Conservation (phyloP, 495 filamentous ascomycete genomes). For the Aspergillus panamensis region DNA sequence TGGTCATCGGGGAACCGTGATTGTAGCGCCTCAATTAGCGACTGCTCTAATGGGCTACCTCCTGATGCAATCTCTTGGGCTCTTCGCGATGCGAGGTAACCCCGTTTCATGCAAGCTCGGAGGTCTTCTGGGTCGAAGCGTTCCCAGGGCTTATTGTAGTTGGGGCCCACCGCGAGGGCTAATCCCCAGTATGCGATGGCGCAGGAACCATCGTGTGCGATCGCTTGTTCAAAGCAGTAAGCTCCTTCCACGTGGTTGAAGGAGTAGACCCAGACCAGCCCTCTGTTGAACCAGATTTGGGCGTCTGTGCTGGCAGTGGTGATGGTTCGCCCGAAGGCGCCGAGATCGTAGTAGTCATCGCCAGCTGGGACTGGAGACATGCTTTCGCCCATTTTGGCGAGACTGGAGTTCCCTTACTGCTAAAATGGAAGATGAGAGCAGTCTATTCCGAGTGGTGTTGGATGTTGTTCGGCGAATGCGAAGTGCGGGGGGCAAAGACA, state of each 20-base stretch:
- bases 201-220: slow-evolving; percentile 49
- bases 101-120: slow-evolving; percentile 35
- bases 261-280: slow-evolving; percentile 24
- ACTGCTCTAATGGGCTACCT: slow-evolving; percentile 46
- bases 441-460: no score
- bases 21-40: slow-evolving; percentile 53
- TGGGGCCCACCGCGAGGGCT: slow-evolving; percentile 61
- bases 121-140: slow-evolving; percentile 55
- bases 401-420: not conserved
- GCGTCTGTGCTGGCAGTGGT: slow-evolving; percentile 33
- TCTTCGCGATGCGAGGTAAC: slow-evolving; percentile 37
- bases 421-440: no score
- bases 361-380: not conserved
- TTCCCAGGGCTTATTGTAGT: slow-evolving; percentile 71
- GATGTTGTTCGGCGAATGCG: no score
- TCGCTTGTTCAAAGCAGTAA: slow-evolving; percentile 34
- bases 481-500: no score
- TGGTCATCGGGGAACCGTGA: slow-evolving; percentile 48
- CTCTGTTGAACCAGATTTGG: slow-evolving; percentile 26
- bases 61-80: slow-evolving; percentile 34
- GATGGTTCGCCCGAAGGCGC: slow-evolving; percentile 45
- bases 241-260: slow-evolving; percentile 26
- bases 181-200: slow-evolving; percentile 66
- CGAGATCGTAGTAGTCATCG: slow-evolving; percentile 50
- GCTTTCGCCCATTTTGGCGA: not conserved